phyloP scores from a whole-genome alignment of 2,329 filamentous ascomycete species.

The Botrytis byssoidea region DNA sequence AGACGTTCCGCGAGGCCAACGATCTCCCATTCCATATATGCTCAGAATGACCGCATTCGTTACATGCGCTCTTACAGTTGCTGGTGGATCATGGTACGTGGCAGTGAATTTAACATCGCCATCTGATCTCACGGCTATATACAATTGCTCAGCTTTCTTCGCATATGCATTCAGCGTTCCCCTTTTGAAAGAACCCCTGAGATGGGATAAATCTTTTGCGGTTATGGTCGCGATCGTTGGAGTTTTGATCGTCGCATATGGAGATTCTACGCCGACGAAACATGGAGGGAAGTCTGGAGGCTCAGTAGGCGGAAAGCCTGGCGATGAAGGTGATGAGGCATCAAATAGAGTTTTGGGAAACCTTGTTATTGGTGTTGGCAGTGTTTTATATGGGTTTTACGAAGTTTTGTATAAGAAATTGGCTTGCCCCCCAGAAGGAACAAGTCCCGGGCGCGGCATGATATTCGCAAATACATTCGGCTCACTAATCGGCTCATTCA shows the following conservation, averaged over 20 bases:
- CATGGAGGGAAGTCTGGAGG: conserved; percentile 56
- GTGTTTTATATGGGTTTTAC: conserved; percentile 92
- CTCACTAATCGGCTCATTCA: conserved; percentile 82
- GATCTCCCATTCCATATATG: conserved; percentile 69
- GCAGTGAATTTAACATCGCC: conserved; percentile 92
- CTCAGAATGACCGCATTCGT: conserved; percentile 75
- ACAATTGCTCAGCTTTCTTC: conserved; percentile 99
- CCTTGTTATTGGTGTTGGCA: conserved; percentile 85
- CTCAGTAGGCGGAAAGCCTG: conserved; percentile 46
- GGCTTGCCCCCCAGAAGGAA: conserved; percentile 90
- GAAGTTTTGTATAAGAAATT: conserved; percentile 94
- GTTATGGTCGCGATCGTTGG: conserved; percentile 85
- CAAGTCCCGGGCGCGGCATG: conserved; percentile 81
- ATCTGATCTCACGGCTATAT: conserved; percentile 93
- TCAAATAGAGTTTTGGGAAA: conserved; percentile 78
- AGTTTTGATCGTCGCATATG: conserved; percentile 93
- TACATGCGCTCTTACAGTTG: conserved; percentile 82
- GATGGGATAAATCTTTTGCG: conserved; percentile 80
- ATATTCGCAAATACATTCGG: conserved; percentile 94
- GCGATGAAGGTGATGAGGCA: conserved; percentile 48
- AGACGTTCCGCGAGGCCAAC: conserved; percentile 55
- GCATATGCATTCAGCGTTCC: conserved; percentile 96
- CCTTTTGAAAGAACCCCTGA: conserved; percentile 78
- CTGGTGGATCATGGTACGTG: conserved; percentile 92
- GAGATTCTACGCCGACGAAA: conserved; percentile 60